These are phyloP conservation scores for Albugo laibachii DNA, from an alignment of 352 stramenopile genomes.

Conservation along the genomic window DNA sequence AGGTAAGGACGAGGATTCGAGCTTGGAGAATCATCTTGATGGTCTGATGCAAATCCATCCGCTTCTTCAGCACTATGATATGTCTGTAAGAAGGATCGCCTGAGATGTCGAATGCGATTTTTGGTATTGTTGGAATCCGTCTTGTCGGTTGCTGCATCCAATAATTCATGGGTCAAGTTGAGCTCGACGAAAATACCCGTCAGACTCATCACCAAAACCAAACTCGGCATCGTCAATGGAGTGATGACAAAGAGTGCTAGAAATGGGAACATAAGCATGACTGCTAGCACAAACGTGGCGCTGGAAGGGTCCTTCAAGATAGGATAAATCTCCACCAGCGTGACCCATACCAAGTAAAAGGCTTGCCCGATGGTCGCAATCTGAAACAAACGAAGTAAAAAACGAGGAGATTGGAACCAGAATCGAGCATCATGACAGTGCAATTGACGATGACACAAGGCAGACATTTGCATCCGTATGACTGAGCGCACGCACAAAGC, in stretches of 20 bases:
- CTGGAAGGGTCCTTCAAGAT: conserved; percentile 9
- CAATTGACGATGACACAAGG: conserved; percentile 58
- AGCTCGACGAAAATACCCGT: conserved; percentile 75
- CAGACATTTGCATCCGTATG: conserved; percentile 79
- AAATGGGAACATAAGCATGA: conserved; percentile 51
- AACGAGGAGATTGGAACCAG: conserved; percentile 55
- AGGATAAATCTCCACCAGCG: conserved; percentile 37
- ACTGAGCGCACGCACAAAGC: conserved; percentile 25
- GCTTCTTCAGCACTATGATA: conserved; percentile 23
- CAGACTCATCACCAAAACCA: conserved; percentile 75
- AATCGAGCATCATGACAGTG: conserved; percentile 67
- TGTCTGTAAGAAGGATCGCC: conserved; percentile 44
- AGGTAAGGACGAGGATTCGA: no score
- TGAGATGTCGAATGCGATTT: conserved; percentile 44
- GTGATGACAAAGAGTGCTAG: conserved; percentile 58
- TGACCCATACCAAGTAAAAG: conserved; percentile 77
- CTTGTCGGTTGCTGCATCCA: conserved; percentile 4
- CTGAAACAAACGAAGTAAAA: conserved; percentile 63
- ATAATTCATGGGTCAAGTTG: conserved; percentile 14
- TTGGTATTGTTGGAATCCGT: conserved; percentile 26
- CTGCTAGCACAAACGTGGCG: neutral
- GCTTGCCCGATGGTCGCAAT: conserved; percentile 72
- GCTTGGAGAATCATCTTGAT: no score
- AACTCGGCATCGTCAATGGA: conserved; percentile 68
- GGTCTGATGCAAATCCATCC: no score